phyloP scores from a whole-genome alignment of 164 flowering plant genomes.

The Liriodendron chinense region DNA sequence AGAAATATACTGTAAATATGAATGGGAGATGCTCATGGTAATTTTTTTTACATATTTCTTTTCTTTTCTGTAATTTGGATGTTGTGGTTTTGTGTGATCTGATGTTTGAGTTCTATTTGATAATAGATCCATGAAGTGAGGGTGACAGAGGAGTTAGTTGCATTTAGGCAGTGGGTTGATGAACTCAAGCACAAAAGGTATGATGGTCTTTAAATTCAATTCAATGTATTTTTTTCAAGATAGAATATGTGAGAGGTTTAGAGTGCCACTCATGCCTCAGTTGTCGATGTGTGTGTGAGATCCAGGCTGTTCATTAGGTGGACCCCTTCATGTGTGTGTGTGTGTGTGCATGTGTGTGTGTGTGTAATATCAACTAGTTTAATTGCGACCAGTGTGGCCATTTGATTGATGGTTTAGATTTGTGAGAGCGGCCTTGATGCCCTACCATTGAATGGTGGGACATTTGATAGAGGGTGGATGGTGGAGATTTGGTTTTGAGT shows the following conservation, averaged over 20 bases:
- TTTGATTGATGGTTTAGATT: background rate
- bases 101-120: background rate
- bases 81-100: background rate
- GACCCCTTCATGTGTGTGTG: background rate
- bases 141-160: conserved; percentile 19
- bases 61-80: background rate
- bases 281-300: background rate
- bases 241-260: background rate
- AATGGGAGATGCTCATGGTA: conserved; percentile 24
- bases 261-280: background rate
- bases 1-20: conserved; percentile 44
- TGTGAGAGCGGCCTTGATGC: too few relatives aligned
- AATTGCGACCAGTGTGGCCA: too few relatives aligned
- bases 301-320: background rate
- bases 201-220: background rate
- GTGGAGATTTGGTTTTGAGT: too few relatives aligned
- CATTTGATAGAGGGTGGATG: too few relatives aligned
- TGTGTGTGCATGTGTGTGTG: too few relatives aligned
- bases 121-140: conserved; percentile 21
- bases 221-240: background rate
- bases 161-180: conserved; percentile 10
- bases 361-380: too few relatives aligned
- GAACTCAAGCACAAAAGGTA: conserved; percentile 21
- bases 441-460: too few relatives aligned
- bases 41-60: background rate